Evolutionary conservation across 257 asterid species (phyloP), one percentile per base, ranked within the genome.

Genomic region (Nicotiana undulata): DNA sequence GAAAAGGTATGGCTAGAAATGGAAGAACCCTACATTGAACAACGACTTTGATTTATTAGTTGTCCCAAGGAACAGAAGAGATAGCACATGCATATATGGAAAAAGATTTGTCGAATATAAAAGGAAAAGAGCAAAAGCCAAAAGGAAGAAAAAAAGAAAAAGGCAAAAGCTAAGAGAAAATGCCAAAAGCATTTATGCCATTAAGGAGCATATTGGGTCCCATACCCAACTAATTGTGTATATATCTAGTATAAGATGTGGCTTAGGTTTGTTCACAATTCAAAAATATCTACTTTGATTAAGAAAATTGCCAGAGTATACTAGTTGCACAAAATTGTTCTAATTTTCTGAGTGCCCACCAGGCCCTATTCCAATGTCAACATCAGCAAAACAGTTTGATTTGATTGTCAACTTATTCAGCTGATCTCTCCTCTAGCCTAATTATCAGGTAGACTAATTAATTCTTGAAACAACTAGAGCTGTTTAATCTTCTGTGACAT

Each of bases 141-240:
- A 64, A 79, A 63, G 55, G 6, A 20, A 55, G 59, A 24, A 65
- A 80, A 75, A 79, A 87, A 72, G 86, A 63, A 75, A 70, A 82
- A 81, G 28, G 75, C 16, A 75, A 88, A 83, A 56, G 88, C 85
- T 40, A 55, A 79, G 81, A 77, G 86, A 60, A 63, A 81, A 84
- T 81, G 86, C 76, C 92, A 85, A 86, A 86, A 85, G 85, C 79
- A 85, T 85, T 83, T 65, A 84, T 83, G 84, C 82, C 86, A 88
- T 77, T 75, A 67, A 22, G 83, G 80, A 83, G 85, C 75, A 75
- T 66, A 68, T 67, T 58, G 85, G 91, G 89, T 56, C 89, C 91
- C 89, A 63, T 3, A 63, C 2, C 44, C 80, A 81, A 80, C 81
- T 59, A 76, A 85, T 82, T 53, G 79, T 77, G 44, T 79, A 20